phyloP scores from a whole-genome alignment of 108 stramenopile species.

The Mayamaea pseudoterrestris region DNA sequence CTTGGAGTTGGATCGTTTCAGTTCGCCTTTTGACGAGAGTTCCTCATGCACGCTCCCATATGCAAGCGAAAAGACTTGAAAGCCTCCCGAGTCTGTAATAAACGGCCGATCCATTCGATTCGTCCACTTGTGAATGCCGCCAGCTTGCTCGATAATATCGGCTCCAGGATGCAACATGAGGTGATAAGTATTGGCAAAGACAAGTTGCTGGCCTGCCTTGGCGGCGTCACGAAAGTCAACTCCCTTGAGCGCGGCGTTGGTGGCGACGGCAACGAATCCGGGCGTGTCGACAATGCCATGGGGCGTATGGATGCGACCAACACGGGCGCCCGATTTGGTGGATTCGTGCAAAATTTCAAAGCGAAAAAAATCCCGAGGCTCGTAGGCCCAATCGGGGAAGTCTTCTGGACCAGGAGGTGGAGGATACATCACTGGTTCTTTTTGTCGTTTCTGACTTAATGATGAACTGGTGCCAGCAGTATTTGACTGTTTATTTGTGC shows the following conservation, averaged over 20 bases:
- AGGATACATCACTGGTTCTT: too few relatives aligned
- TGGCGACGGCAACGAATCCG: conserved; percentile 87
- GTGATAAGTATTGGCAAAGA: conserved; percentile 93
- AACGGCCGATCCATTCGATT: conserved; percentile 58
- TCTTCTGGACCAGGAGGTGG: conserved; percentile 12
- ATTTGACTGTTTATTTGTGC: too few relatives aligned
- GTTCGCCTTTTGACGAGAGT: conserved; percentile 56
- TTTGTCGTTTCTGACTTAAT: too few relatives aligned
- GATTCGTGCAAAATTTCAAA: conserved; percentile 82
- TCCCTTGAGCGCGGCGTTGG: conserved; percentile 84
- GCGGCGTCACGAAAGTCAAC: conserved; percentile 72
- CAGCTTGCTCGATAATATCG: conserved; percentile 67
- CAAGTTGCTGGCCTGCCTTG: conserved; percentile 59
- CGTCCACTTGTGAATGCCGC: conserved; percentile 87
- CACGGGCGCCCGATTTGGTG: conserved; percentile 62
- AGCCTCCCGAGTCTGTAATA: conserved; percentile 90
- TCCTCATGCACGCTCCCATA: conserved; percentile 79
- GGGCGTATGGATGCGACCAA: conserved; percentile 65
- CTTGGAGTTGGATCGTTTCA: conserved; percentile 44
- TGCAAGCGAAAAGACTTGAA: conserved; percentile 85
- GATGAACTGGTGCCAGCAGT: too few relatives aligned
- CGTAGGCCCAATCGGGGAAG: conserved; percentile 73
- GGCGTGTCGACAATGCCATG: conserved; percentile 78
- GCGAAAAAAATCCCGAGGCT: conserved; percentile 54
- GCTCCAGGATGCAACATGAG: conserved; percentile 84